Conservation (phyloP, 441 rosid genomes). For the Codiaeum variegatum region DNA sequence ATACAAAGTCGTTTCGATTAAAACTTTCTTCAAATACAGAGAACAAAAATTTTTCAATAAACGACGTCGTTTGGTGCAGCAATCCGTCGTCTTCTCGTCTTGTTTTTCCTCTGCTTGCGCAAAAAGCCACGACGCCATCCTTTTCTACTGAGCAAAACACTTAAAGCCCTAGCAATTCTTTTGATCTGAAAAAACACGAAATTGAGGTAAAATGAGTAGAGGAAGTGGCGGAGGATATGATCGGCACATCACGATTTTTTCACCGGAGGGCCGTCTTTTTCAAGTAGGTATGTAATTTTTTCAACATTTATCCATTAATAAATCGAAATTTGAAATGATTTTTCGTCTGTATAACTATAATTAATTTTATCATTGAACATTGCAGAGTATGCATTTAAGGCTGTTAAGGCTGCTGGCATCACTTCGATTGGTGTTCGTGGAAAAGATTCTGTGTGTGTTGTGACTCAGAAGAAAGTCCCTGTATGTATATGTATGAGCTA, state of each 20-base stretch:
- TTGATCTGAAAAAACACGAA: too few relatives aligned
- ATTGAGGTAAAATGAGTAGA: slow-evolving; percentile 57
- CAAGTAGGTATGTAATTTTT: slow-evolving; percentile 69
- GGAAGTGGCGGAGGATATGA: slow-evolving; percentile 98
- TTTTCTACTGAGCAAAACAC: too few relatives aligned
- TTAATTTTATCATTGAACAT: neutral
- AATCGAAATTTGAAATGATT: neutral
- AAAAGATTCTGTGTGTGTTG: slow-evolving; percentile 89
- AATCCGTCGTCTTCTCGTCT: too few relatives aligned
- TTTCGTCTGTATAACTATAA: neutral
- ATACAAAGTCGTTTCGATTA: too few relatives aligned
- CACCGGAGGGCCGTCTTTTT: slow-evolving; percentile 97
- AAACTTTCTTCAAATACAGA: too few relatives aligned
- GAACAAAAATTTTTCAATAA: too few relatives aligned
- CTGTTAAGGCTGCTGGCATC: slow-evolving; percentile 82
- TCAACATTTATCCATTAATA: too few relatives aligned
- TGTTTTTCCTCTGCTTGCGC: too few relatives aligned
- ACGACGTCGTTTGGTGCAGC: too few relatives aligned
- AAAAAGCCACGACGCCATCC: too few relatives aligned
- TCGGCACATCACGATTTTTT: slow-evolving; percentile 97
- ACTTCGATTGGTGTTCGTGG: slow-evolving; percentile 96
- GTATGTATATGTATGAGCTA: slow-evolving; percentile 37
- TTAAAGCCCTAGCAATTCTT: too few relatives aligned
- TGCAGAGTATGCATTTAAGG: slow-evolving; percentile 94
- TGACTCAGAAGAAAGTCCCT: slow-evolving; percentile 97